These are phyloP conservation scores for Echeveria elegans DNA, from an alignment of 164 flowering plant species.

Conservation along the genomic window DNA sequence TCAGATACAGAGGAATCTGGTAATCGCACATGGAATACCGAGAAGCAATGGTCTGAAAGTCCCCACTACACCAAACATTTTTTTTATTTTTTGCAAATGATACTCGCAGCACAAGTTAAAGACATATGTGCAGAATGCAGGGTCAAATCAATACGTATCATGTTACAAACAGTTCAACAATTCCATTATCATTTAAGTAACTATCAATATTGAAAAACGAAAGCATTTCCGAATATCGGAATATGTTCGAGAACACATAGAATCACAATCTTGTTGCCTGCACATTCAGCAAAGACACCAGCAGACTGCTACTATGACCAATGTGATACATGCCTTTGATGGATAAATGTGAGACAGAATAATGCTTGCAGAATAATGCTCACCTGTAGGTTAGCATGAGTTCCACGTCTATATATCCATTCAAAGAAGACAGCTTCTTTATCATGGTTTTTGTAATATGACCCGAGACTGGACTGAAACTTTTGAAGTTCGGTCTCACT, in stretches of 20 bases:
- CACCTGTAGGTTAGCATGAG: constrained; percentile 98
- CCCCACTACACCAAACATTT: neutral
- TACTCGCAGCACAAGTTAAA: neutral
- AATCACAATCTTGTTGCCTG: too few species aligned
- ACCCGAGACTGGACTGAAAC: constrained; percentile 47
- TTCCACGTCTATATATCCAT: constrained; percentile 51
- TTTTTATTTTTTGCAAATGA: neutral
- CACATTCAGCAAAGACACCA: too few species aligned
- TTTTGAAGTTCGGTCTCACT: constrained; percentile 49
- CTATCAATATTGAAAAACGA: too few species aligned
- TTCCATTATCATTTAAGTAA: too few species aligned
- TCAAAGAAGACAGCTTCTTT: constrained; percentile 81
- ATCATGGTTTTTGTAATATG: constrained; percentile 51
- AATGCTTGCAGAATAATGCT: constrained; percentile 7
- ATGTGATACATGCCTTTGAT: too few species aligned
- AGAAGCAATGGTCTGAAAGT: neutral
- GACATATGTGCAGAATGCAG: neutral
- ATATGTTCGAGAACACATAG: too few species aligned
- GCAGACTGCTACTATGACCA: too few species aligned
- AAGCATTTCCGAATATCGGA: too few species aligned
- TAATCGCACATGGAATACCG: too few species aligned
- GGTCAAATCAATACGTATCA: neutral
- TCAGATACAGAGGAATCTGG: too few species aligned
- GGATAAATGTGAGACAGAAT: neutral
- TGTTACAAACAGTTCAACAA: too few species aligned